These are phyloP conservation scores for Blastobotrys robertii DNA, from an alignment of 805 yeast species.

Conservation along the genomic window DNA sequence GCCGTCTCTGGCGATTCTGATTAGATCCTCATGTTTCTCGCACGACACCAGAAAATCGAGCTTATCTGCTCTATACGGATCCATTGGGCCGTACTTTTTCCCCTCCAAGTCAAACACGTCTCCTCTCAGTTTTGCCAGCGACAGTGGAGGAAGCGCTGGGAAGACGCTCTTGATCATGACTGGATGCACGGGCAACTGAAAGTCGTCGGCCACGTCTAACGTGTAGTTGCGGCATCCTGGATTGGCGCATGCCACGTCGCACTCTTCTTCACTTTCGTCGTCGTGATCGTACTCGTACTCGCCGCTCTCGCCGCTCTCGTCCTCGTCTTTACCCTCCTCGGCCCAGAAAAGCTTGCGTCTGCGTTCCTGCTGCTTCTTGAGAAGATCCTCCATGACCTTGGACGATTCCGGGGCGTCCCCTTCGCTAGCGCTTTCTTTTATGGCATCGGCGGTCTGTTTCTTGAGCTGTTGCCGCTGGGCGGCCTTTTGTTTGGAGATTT, in stretches of 20 bases:
- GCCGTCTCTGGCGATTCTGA: background rate
- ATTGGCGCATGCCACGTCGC: slow-evolving; percentile 4
- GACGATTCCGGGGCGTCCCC: background rate
- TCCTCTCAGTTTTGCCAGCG: background rate
- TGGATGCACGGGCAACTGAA: slow-evolving; percentile 3
- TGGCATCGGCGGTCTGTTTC: background rate
- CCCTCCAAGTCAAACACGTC: background rate
- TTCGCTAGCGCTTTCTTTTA: background rate
- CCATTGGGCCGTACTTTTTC: background rate
- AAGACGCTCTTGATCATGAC: background rate
- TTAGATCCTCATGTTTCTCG: background rate
- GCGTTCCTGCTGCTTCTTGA: slow-evolving; percentile 4
- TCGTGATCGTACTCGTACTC: background rate
- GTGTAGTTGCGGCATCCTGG: slow-evolving; percentile 5
- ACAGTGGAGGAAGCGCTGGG: background rate
- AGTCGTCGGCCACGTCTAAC: slow-evolving; percentile 1
- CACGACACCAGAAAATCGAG: background rate
- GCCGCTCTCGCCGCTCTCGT: slow-evolving; percentile 2
- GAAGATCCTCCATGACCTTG: background rate
- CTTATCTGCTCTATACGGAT: background rate
- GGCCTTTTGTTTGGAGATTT: slow-evolving; percentile 4
- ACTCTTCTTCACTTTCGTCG: background rate
- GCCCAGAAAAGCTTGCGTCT: slow-evolving; percentile 1
- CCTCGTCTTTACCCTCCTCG: slow-evolving; percentile 4
- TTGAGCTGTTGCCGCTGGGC: slow-evolving; percentile 1